Conservation (phyloP, 1,139 yeast genomes). For the Lodderomyces orthopsilosis region DNA sequence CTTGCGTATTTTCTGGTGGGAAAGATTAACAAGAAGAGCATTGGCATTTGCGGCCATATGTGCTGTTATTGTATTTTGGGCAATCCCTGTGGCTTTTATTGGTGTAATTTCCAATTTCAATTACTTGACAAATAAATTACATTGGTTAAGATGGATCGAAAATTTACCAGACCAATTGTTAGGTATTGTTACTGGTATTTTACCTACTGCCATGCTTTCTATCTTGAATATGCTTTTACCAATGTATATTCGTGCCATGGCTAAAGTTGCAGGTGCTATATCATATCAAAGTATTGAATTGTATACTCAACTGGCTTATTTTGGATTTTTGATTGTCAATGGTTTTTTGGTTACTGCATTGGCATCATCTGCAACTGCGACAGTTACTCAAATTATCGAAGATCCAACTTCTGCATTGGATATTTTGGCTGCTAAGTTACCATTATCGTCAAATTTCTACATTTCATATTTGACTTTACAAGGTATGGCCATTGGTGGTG, state of each 20-base stretch:
- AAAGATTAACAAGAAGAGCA: conserved; percentile 57
- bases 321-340: conserved; percentile 68
- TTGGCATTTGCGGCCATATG: conserved; percentile 60
- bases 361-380: conserved; percentile 71
- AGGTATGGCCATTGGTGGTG: conserved; percentile 81
- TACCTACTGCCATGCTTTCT: conserved; percentile 68
- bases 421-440: conserved; percentile 70
- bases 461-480: conserved; percentile 71
- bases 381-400: conserved; percentile 63
- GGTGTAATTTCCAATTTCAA: conserved; percentile 77
- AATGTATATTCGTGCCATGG: conserved; percentile 70
- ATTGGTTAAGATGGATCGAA: conserved; percentile 60
- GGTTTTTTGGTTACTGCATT: conserved; percentile 68
- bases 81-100: conserved; percentile 81
- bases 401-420: conserved; percentile 68
- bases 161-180: conserved; percentile 56
- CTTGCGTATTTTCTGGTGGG: conserved; percentile 83
- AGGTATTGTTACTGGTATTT: conserved; percentile 71
- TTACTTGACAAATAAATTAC: conserved; percentile 57
- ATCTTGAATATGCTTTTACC: conserved; percentile 76
- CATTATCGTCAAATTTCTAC: conserved; percentile 86
- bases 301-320: conserved; percentile 74
- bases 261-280: conserved; percentile 62
- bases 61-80: conserved; percentile 70
- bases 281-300: conserved; percentile 63